phyloP scores from a whole-genome alignment of 1,139 yeast species.

The Protomyces macrosporus region DNA sequence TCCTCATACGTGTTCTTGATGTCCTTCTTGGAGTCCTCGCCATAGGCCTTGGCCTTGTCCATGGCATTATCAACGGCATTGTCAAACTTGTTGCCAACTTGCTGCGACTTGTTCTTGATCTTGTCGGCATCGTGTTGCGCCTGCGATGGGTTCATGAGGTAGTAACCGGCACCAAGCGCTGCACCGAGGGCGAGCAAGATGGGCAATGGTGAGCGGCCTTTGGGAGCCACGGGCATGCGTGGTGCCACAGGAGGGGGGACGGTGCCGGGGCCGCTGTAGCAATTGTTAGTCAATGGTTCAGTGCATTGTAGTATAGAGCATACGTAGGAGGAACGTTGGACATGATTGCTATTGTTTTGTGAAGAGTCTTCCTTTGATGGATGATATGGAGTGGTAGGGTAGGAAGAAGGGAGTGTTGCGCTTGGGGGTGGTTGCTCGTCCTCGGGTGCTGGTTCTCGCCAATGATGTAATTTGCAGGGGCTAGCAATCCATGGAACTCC shows the following conservation, averaged over 20 bases:
- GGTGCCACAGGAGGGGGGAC: background rate
- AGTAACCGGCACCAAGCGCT: conserved; percentile 23
- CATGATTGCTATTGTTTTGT: background rate
- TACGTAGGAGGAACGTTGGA: conserved; percentile 1
- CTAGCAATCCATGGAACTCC: too few species aligned
- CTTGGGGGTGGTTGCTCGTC: background rate
- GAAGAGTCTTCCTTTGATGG: background rate
- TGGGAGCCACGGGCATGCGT: conserved; percentile 12
- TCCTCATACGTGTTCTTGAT: conserved; percentile 21
- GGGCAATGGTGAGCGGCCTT: conserved; percentile 5
- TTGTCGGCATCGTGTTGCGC: conserved; percentile 21
- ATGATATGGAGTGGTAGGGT: background rate
- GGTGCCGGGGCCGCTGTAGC: background rate
- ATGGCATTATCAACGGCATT: conserved; percentile 23
- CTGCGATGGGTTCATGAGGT: conserved; percentile 19
- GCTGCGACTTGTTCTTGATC: conserved; percentile 23
- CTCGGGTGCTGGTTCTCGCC: background rate
- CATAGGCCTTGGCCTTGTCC: conserved; percentile 20
- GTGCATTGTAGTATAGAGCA: background rate
- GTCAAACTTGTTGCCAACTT: conserved; percentile 19
- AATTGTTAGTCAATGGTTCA: background rate
- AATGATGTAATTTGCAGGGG: too few species aligned
- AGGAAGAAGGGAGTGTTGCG: background rate
- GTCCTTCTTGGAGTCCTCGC: conserved; percentile 22
- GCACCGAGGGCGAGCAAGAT: conserved; percentile 20